Conservation (phyloP, 2,329 filamentous ascomycete species). For the Penicillium aurantiogriseum region DNA sequence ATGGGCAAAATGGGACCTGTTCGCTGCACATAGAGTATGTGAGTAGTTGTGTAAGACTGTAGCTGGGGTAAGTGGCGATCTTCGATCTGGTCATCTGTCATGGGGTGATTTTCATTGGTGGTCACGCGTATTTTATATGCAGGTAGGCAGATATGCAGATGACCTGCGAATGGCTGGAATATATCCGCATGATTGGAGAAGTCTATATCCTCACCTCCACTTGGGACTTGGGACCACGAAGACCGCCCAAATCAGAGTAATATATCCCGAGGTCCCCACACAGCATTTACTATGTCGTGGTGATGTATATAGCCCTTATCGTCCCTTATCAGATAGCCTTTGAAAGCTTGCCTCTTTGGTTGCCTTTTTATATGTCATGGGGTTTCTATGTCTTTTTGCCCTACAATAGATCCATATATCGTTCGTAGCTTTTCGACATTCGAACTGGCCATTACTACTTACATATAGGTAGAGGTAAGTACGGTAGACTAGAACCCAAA, state of each 20-base stretch:
- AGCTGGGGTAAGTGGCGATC: neutral
- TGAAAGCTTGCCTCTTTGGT: too few relatives aligned
- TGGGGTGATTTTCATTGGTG: neutral
- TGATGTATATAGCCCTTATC: neutral
- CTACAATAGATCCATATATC: too few relatives aligned
- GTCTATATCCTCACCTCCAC: neutral
- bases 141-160: neutral
- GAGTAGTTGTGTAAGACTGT: neutral
- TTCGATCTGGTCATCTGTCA: neutral
- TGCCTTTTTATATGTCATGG: too few relatives aligned
- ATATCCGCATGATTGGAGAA: neutral
- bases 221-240: neutral
- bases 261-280: neutral
- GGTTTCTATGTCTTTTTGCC: too few relatives aligned
- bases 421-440: too few relatives aligned
- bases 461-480: neutral
- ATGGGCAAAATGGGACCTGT: conserved; percentile 31
- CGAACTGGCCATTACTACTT: neutral
- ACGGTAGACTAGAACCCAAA: neutral
- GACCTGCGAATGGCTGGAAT: neutral
- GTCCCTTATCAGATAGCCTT: neutral
- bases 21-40: conserved; percentile 13
- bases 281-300: neutral
- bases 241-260: neutral
- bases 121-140: neutral